Base-by-base conservation (phyloP, 192 early-diverging fungal genomes). In the Chytriomyces sp. region DNA sequence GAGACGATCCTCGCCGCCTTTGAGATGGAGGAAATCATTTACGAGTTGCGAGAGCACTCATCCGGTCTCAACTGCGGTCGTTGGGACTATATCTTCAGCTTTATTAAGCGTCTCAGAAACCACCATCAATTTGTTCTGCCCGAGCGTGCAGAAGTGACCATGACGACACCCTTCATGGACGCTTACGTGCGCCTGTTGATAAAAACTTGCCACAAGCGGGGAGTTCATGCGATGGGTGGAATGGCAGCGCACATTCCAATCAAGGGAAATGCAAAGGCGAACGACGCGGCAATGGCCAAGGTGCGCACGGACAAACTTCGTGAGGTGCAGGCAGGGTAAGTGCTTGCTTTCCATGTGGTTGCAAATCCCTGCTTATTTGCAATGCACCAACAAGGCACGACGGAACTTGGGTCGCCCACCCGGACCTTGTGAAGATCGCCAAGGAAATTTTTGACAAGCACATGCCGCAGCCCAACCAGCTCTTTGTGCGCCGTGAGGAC, bases 1-100 rank as follows among this genome's bases (percentile, higher is more conserved):
- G 96, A 99, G 82, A 99, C 96, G 60, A 96, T 99, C 78, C 82
- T 94, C 53, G 96, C 93, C 5, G 90, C 95, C 37, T 99, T 93
- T 79, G 94, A 99, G 84, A 99, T 99, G 96, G 96, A 99, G 73
- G 96, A 99, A 84, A 96, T 98, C 77, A 98, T 98, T 82, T 98
- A 94, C 77, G 96, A 98, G 88, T 86, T 98, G 54, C 94, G 96
- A 80, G 91, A 98, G 31, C 96, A 98, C 87, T 98, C 96, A 39
- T 90, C 95, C 25, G 96, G 96, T 5, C 88, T 98, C 53, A 98
- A 98, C 94, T 98, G 96, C 86, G 96, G 96, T 54, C 90, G 96
- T 55, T 98, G 96, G 96, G 96, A 98, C 85, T 98, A 98, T 86
- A 98, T 98, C 83, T 98, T 98, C 82, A 93, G 92, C 7, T 91